Evolutionary conservation across 371 early-diverging fungal species (phyloP).

Genomic region (Zychaea mexicana): DNA sequence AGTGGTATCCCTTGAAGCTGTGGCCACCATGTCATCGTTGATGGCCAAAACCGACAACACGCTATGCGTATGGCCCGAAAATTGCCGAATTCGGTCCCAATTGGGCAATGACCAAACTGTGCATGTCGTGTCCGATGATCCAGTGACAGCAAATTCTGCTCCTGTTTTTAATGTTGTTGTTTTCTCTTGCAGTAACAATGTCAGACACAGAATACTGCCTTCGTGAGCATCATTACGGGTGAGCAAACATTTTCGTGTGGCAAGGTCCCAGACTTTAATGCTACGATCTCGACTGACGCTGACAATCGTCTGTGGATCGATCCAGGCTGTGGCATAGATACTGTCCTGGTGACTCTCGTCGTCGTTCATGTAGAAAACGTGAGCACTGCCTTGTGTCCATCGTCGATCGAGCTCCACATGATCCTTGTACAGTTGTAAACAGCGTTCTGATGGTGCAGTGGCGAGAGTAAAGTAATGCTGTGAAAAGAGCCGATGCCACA

Average conservation of each 20-base stretch:
- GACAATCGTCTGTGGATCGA: constrained; percentile 64
- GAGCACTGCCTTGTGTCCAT: constrained; percentile 35
- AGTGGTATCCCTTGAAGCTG: constrained; percentile 77
- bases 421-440: constrained; percentile 27
- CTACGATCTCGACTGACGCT: constrained; percentile 93
- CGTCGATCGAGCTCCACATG: constrained; percentile 24
- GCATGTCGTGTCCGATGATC: constrained; percentile 89
- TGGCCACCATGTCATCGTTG: constrained; percentile 57
- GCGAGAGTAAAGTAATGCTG: constrained; percentile 20
- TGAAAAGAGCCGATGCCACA: constrained; percentile 23
- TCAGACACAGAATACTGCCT: constrained; percentile 82
- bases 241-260: constrained; percentile 1
- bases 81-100: constrained; percentile 20
- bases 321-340: constrained; percentile 89
- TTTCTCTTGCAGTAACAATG: constrained; percentile 28
- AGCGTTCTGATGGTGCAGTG: neutral
- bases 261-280: constrained; percentile 80
- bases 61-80: constrained; percentile 69
- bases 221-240: constrained; percentile 58
- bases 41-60: constrained; percentile 84
- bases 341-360: constrained; percentile 82
- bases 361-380: constrained; percentile 38
- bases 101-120: constrained; percentile 84
- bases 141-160: constrained; percentile 74
- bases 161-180: constrained; percentile 72